A percentile compares a stretch with the other conserved stretches of the same genome.
Evolutionary conservation across 2,329 filamentous ascomycete genomes (phyloP).

Genomic region (Paracoccidioides lutzii): DNA sequence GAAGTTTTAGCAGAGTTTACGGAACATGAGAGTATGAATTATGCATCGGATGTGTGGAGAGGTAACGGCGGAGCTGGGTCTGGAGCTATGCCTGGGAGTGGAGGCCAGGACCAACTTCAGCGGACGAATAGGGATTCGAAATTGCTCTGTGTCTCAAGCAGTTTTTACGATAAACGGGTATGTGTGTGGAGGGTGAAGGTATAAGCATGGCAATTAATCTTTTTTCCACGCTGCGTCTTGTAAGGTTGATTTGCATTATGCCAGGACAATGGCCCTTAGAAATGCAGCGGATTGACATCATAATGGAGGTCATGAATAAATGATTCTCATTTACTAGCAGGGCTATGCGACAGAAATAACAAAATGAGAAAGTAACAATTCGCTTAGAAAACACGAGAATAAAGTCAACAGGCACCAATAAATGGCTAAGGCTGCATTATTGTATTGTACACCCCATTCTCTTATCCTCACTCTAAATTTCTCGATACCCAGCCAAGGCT

Average conservation of each 20-base stretch:
- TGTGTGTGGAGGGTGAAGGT: constrained; percentile 34
- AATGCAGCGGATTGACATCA: background rate
- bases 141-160: constrained; percentile 34
- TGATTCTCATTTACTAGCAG: background rate
- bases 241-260: background rate
- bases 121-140: constrained; percentile 1
- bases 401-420: background rate
- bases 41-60: constrained; percentile 55
- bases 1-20: constrained; percentile 59
- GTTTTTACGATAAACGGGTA: constrained; percentile 41
- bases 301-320: background rate
- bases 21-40: constrained; percentile 90
- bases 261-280: too few species aligned
- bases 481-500: too few species aligned
- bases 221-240: background rate
- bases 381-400: background rate
- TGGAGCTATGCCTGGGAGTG: background rate
- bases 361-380: background rate
- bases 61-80: constrained; percentile 5
- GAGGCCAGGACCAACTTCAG: constrained; percentile 1
- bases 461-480: background rate
- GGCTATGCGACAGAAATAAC: background rate
- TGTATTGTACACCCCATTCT: background rate
- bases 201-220: background rate
- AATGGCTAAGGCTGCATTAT: background rate